These are phyloP conservation scores for Thielaviopsis populi DNA, from an alignment of 2,329 filamentous ascomycete species.

Conservation along the genomic window DNA sequence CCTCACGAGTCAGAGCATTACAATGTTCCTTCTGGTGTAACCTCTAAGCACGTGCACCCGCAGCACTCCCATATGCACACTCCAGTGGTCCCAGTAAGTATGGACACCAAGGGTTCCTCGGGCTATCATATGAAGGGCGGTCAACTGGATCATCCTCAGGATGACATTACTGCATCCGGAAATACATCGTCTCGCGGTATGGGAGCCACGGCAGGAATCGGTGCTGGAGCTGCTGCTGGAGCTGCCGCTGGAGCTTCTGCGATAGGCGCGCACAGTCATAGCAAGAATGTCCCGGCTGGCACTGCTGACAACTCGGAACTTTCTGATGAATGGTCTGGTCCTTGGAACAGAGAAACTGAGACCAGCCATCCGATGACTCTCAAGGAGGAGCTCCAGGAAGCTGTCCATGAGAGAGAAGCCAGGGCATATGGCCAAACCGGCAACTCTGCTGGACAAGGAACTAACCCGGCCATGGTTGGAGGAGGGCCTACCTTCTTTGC, in stretches of 20 bases:
- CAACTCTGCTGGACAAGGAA: not conserved
- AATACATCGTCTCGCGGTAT: not conserved
- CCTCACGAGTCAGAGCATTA: conserved; percentile 1
- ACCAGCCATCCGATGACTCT: not conserved
- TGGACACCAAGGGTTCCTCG: not conserved
- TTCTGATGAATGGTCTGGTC: conserved; percentile 15
- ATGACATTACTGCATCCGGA: not conserved
- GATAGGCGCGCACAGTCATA: not conserved
- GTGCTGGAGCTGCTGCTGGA: not conserved
- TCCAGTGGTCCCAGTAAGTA: not conserved
- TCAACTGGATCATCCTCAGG: conserved; percentile 10
- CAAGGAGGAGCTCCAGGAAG: conserved; percentile 15
- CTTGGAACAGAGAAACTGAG: conserved; percentile 11
- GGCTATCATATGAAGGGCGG: conserved; percentile 11
- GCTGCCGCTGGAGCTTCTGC: not conserved
- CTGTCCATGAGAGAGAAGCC: conserved; percentile 13
- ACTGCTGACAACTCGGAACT: conserved; percentile 6
- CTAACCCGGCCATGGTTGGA: conserved; percentile 4
- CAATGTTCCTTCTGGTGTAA: conserved; percentile 5
- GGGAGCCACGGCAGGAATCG: not conserved
- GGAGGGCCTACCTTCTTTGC: conserved; percentile 12
- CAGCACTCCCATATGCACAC: not conserved
- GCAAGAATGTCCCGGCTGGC: not conserved
- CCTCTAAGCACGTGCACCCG: conserved; percentile 4
- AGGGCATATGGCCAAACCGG: not conserved